phyloP scores from a whole-genome alignment of 148 eudicot genomes.

The Silene conica region DNA sequence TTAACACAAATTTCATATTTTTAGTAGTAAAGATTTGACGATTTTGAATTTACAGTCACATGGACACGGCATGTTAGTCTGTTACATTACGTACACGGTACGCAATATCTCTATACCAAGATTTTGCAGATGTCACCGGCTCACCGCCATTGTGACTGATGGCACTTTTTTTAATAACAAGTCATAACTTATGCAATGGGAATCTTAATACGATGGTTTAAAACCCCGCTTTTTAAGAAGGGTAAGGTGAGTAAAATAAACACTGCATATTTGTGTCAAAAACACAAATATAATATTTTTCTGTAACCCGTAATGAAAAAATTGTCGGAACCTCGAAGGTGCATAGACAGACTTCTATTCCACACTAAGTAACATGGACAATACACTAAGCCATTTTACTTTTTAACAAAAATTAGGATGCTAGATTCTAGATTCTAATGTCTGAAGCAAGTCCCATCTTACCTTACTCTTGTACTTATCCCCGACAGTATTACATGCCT shows the following conservation, averaged over 20 bases:
- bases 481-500: conserved; percentile 62
- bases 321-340: background rate
- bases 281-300: background rate
- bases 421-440: background rate
- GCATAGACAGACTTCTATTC: background rate
- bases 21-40: too few species aligned
- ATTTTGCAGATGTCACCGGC: too few species aligned
- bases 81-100: too few species aligned
- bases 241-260: background rate
- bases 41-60: too few species aligned
- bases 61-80: too few species aligned
- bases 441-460: background rate
- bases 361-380: background rate
- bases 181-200: too few species aligned
- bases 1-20: too few species aligned
- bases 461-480: conserved; percentile 51
- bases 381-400: background rate
- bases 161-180: too few species aligned
- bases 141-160: too few species aligned
- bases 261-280: too few species aligned
- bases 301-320: background rate
- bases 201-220: background rate
- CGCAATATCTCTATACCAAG: too few species aligned
- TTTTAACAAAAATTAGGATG: background rate
- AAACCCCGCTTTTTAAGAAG: background rate